These are phyloP conservation scores for Aureobasidium sp. DNA, from an alignment of 2,329 filamentous ascomycete species.

Conservation along the genomic window DNA sequence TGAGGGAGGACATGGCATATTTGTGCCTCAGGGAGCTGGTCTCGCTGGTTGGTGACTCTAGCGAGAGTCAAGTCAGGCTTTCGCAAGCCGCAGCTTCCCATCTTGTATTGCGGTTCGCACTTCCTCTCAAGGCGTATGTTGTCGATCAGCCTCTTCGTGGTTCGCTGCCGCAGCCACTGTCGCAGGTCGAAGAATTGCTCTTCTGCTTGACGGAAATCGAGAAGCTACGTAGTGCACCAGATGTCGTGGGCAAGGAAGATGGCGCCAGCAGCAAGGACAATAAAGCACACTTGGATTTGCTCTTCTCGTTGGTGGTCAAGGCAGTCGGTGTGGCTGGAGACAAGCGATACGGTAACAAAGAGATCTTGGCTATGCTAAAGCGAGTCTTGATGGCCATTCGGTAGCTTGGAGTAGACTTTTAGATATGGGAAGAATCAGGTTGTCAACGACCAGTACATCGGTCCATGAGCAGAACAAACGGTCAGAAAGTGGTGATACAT, in stretches of 20 bases:
- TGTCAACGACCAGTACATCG: too few relatives aligned
- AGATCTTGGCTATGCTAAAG: slow-evolving; percentile 31
- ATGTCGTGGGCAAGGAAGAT: slow-evolving; percentile 16
- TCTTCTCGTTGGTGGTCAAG: slow-evolving; percentile 69
- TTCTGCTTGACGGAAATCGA: slow-evolving; percentile 61
- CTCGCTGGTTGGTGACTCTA: slow-evolving; percentile 22
- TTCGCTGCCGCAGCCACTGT: slow-evolving; percentile 76
- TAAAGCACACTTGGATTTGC: slow-evolving; percentile 66
- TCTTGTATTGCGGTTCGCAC: slow-evolving; percentile 69
- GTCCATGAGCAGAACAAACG: not conserved
- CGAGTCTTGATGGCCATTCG: slow-evolving; percentile 29
- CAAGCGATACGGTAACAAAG: slow-evolving; percentile 51
- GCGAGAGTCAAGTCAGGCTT: slow-evolving; percentile 47
- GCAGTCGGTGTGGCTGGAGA: slow-evolving; percentile 53
- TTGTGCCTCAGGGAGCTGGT: slow-evolving; percentile 68
- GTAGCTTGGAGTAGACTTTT: not conserved
- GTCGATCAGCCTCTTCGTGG: slow-evolving; percentile 87
- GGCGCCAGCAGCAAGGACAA: slow-evolving; percentile 29
- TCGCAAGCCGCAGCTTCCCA: slow-evolving; percentile 70
- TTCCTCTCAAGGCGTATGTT: slow-evolving; percentile 75
- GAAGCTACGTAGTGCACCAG: slow-evolving; percentile 56
- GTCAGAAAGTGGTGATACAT: slow-evolving; percentile 4
- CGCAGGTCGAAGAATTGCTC: slow-evolving; percentile 68
- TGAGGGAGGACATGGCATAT: slow-evolving; percentile 65
- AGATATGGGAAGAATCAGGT: not conserved